Conservation (phyloP, 2,329 filamentous ascomycete genomes). For the Fusarium tanahbumbuense region DNA sequence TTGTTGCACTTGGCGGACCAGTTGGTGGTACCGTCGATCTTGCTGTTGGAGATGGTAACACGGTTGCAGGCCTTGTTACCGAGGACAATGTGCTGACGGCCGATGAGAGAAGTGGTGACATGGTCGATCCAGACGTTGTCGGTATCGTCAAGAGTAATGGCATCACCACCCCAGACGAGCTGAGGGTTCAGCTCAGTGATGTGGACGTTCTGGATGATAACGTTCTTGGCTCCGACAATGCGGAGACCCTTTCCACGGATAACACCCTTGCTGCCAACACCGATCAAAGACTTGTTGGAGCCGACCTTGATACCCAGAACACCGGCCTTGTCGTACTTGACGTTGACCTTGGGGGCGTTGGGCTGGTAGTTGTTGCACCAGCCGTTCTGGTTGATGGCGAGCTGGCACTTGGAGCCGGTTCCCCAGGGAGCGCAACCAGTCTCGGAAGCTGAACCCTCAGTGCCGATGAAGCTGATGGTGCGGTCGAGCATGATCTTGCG, state of each 20-base stretch:
- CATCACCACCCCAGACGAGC: slow-evolving; percentile 71
- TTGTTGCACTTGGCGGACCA: slow-evolving; percentile 69
- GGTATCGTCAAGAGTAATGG: slow-evolving; percentile 62
- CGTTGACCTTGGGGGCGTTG: slow-evolving; percentile 59
- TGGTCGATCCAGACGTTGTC: slow-evolving; percentile 65
- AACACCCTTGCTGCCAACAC: slow-evolving; percentile 62
- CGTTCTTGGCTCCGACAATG: slow-evolving; percentile 60
- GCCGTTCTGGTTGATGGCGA: slow-evolving; percentile 69
- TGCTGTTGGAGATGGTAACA: slow-evolving; percentile 70
- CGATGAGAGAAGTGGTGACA: slow-evolving; percentile 67
- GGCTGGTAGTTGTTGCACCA: slow-evolving; percentile 70
- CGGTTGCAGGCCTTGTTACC: slow-evolving; percentile 64
- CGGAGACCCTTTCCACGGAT: slow-evolving; percentile 69
- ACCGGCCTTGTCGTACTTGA: slow-evolving; percentile 64
- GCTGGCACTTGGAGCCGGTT: slow-evolving; percentile 64
- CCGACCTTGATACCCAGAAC: slow-evolving; percentile 62
- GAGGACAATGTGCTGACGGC: slow-evolving; percentile 70
- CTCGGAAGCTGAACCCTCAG: slow-evolving; percentile 63
- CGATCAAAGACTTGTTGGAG: slow-evolving; percentile 69
- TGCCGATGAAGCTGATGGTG: slow-evolving; percentile 66
- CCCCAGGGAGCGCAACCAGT: slow-evolving; percentile 70
- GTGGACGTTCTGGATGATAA: slow-evolving; percentile 71
- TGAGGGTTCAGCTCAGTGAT: slow-evolving; percentile 67
- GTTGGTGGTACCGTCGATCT: slow-evolving; percentile 65
- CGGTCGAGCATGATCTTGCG: slow-evolving; percentile 70